These are phyloP conservation scores for Cryphonectria japonica DNA, from an alignment of 2,329 filamentous ascomycete species.

Conservation along the genomic window DNA sequence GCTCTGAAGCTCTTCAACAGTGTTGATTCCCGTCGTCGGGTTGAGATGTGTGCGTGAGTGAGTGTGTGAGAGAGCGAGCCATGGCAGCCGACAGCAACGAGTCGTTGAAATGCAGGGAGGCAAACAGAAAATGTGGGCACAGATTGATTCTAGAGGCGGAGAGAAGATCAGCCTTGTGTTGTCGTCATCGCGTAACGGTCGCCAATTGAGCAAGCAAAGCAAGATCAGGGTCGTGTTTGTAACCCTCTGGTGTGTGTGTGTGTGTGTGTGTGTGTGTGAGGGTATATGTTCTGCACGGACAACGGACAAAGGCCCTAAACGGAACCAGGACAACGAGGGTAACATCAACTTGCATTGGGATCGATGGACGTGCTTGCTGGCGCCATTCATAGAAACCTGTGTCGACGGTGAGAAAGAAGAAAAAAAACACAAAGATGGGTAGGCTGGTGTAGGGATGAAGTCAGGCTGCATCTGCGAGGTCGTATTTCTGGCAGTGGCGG, in stretches of 20 bases:
- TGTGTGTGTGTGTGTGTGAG: not conserved
- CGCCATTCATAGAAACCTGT: not conserved
- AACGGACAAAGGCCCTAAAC: not conserved
- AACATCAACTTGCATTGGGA: not conserved
- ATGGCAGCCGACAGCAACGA: not conserved
- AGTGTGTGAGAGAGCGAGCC: not conserved
- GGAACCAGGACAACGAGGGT: not conserved
- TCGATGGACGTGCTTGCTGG: not conserved
- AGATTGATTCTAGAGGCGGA: not conserved
- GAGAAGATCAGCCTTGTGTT: not conserved
- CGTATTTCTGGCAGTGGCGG: not conserved
- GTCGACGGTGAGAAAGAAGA: not conserved
- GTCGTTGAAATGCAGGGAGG: not conserved
- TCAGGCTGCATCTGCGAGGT: not conserved
- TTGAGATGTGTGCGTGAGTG: too few species aligned
- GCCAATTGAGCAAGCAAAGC: not conserved
- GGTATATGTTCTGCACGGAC: not conserved
- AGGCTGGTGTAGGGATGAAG: not conserved
- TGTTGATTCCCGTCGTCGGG: not conserved
- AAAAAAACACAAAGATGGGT: too few species aligned
- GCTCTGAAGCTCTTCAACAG: not conserved
- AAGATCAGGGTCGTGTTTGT: not conserved
- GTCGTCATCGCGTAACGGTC: slow-evolving; percentile 5
- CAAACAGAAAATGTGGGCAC: not conserved
- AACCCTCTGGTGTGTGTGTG: not conserved